Evolutionary conservation across 2,329 filamentous ascomycete genomes (phyloP).

Genomic region (Aspergillus brunneoviolaceus): DNA sequence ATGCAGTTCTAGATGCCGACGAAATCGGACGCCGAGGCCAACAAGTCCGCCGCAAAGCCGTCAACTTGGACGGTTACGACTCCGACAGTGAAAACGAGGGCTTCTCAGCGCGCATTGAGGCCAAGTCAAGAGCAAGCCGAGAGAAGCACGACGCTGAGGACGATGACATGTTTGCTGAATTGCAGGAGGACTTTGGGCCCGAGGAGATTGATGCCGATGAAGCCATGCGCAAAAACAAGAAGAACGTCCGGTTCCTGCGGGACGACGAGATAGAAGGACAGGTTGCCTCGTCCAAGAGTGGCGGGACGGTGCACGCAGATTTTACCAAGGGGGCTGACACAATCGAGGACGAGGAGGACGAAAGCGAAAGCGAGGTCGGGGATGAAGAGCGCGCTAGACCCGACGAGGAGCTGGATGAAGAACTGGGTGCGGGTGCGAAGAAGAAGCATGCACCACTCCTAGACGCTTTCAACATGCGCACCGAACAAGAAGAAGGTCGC

Average conservation of each 20-base stretch:
- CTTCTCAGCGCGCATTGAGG: constrained; percentile 72
- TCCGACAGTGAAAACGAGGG: constrained; percentile 90
- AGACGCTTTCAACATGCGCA: constrained; percentile 91
- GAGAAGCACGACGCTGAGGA: constrained; percentile 42
- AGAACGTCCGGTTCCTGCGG: constrained; percentile 60
- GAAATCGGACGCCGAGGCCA: constrained; percentile 76
- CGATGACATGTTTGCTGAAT: constrained; percentile 81
- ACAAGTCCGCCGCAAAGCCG: constrained; percentile 83
- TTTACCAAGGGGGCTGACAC: constrained; percentile 53
- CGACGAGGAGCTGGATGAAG: constrained; percentile 78
- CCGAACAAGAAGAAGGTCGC: constrained; percentile 85
- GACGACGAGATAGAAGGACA: constrained; percentile 74
- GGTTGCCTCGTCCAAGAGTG: constrained; percentile 69
- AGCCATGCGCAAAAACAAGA: constrained; percentile 59
- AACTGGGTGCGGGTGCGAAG: constrained; percentile 84
- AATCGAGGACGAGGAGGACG: constrained; percentile 64
- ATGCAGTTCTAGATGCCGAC: constrained; percentile 80
- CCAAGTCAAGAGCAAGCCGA: constrained; percentile 47
- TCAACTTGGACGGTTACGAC: constrained; percentile 96
- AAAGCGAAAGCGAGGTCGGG: constrained; percentile 59
- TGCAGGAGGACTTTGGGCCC: constrained; percentile 59
- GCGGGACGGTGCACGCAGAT: constrained; percentile 62
- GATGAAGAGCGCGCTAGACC: constrained; percentile 68
- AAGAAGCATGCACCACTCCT: constrained; percentile 92
- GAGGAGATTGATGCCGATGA: constrained; percentile 54